Evolutionary conservation across 495 filamentous ascomycete species (phyloP), one percentile per base, ranked within the genome.

Genomic region (Penicillium egyptiacum): DNA sequence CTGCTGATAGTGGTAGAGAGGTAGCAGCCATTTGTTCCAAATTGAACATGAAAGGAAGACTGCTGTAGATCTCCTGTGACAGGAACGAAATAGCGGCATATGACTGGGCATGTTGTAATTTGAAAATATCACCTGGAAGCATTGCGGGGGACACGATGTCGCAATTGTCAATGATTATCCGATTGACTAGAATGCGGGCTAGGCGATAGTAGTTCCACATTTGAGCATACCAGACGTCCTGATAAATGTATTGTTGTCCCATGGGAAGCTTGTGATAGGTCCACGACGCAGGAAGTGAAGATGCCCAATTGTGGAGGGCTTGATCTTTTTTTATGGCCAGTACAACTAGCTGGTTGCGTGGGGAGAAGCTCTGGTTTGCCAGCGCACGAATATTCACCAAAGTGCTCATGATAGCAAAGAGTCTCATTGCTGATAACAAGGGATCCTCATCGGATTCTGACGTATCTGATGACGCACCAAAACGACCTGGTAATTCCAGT

Each of bases 121-220:
- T 16, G 14, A 22, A 22, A 22, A 12, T 12, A 22, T n/a, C 43
- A 26, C 2, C 11, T 26, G 43, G 22, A 5, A 45, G 12, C 20
- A 16, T 16, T 45, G 43, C 10, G 6, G 22, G n/a, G 4, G 16
- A 30, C 28, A 16, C 1, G 5, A 17, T 28, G 14, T 20, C 25
- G 10, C 30, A 26, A 47, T 31, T 26, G 26, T 47, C 44, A 10
- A 47, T n/a, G 7, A 47, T 28, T 14, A 47, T 31, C 14, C 44
- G 44, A 14, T 47, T 47, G 26, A 26, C 44, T 16, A 47, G 25
- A 28, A 47, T 47, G 44, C 23, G 44, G 9, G 44, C 44, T 26
- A 47, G 17, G 14, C 44, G 44, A 11, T 31, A 47, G 16, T 47
- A 30, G 14, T 47, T 47, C 44, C 44, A 47, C 14, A 47, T 47